Base-by-base conservation (phyloP, 257 asterid species). In the Rhazya stricta region DNA sequence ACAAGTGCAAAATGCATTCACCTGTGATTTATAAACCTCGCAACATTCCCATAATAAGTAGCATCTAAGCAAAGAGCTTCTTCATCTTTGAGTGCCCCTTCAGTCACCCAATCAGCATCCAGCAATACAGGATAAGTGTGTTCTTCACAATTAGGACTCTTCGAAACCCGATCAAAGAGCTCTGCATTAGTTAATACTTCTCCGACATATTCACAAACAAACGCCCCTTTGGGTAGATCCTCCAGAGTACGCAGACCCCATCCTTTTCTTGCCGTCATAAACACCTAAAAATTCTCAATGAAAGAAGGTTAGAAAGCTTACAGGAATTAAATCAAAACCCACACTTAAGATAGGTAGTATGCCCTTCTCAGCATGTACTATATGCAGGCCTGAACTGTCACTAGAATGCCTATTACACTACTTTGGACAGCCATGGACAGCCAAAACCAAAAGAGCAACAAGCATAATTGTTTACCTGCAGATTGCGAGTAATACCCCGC, bases 201-300 rank as follows among this genome's bases (percentile, higher is more conserved):
- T 83, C 99, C 99, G 66, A 92, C 96, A 76, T 92, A 95, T 77
- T 95, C 99, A 72, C 99, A 95, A 50, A 95, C 96, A 84, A 95
- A 95, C 1, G 97, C 91, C 66, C 99, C 99, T 80, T 82, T 89
- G 16, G 99, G 97, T 74, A 95, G 86, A 84, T 95, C 97, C 86
- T 92, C 97, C n/a, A 91, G 88, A 37, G 96, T 95, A 65, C 96
- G 98, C 67, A 95, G 82, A 53, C 99, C 99, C 99, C 99, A 95
- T 18, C 99, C 99, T 81, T 92, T 91, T 80, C 91, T 95, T 72
- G 72, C 91, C 9, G 97, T 88, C 98, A 88, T 88, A 80, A 90
- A 94, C 75, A 94, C 97, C 97, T 94, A 80, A 78, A 75, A 60
- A 61, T 72, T 74, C 58, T 39, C 66, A 77, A 32, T 72, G 74